These are phyloP conservation scores for Aspergillus melleus DNA, from an alignment of 2,329 filamentous ascomycete genomes.

Conservation along the genomic window DNA sequence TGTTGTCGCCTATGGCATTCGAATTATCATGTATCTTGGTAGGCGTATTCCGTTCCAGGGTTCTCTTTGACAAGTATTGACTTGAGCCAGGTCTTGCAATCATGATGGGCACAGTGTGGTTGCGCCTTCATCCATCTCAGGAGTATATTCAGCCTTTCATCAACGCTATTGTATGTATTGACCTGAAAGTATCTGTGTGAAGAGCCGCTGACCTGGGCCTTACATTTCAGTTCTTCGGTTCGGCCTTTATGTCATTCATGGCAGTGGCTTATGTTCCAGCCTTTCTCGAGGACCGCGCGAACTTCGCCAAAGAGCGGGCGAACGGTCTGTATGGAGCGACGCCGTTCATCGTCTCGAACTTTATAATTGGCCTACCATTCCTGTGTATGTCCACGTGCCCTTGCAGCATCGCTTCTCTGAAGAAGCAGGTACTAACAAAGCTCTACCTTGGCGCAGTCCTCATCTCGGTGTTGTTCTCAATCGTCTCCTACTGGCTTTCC, in stretches of 20 bases:
- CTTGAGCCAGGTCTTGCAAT: conserved; percentile 63
- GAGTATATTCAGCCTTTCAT: conserved; percentile 76
- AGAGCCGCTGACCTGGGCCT: too few relatives aligned
- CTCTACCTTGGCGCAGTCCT: conserved; percentile 51
- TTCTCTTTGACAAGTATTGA: conserved; percentile 11
- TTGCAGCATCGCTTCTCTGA: conserved; percentile 44
- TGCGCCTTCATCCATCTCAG: conserved; percentile 68
- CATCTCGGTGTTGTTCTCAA: conserved; percentile 57
- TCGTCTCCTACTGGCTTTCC: conserved; percentile 74
- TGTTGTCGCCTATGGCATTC: conserved; percentile 78
- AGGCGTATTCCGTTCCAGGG: not conserved
- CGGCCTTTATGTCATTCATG: conserved; percentile 78
- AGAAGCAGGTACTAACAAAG: conserved; percentile 33
- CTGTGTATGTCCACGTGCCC: conserved; percentile 52
- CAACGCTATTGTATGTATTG: conserved; percentile 65
- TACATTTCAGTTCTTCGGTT: conserved; percentile 60
- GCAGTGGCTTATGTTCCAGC: conserved; percentile 81
- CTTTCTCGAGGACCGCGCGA: conserved; percentile 74
- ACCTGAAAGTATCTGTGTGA: too few relatives aligned
- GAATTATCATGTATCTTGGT: conserved; percentile 77
- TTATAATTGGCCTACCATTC: conserved; percentile 77
- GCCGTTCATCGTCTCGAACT: conserved; percentile 74
- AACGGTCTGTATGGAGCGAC: conserved; percentile 79
- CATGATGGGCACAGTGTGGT: conserved; percentile 87
- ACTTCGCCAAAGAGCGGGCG: conserved; percentile 73